Evolutionary conservation across 2,329 filamentous ascomycete species (phyloP), one percentile per base, ranked within the genome.

Genomic region (Arthroderma uncinatum): DNA sequence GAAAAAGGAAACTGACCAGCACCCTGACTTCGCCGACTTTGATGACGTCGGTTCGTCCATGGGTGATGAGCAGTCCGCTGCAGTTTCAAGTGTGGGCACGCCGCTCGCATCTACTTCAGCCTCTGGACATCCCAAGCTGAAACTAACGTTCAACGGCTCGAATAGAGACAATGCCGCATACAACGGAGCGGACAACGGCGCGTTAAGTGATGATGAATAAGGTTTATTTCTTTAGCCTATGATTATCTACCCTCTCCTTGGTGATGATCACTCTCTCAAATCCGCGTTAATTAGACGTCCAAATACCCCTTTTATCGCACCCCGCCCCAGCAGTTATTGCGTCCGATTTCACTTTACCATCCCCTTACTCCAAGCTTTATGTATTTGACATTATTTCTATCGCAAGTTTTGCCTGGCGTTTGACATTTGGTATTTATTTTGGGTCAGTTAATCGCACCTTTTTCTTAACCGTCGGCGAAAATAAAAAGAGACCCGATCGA

Each of bases 91-190:
- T 28, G 64, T 68, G 33, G 74, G 74, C 54, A 91, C 87, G 25
- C 86, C 87, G 23, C 77, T 85, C 65, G 79, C 82, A 36, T 70
- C 76, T 60, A 70, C 77, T 25, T 78, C 75, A 61, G 72, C 78
- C 19, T 73, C 76, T 12, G 82, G 81, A 2, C 78, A 85, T 52
- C 73, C 72, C 57, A 91, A 79, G 66, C 66, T 92, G 72, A 90
- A 86, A 75, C 77, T 92, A 60, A 86, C 76, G 21, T 78, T 81
- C 63, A 79, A 78, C 58, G 71, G 70, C 25, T 54, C 57, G 7
- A 70, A 68, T 56, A 65, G 67, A 59, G 71, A 70, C 57, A 68
- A 64, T 19, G 64, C 63, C 2, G 60, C 58, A 14, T 19, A 57
- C 10, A 71, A 67, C 55, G 64, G 65, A 47, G 60, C 62, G 12